Base-by-base conservation (phyloP, 305 asterid genomes). In the Fraxinus xanthoxyloides region DNA sequence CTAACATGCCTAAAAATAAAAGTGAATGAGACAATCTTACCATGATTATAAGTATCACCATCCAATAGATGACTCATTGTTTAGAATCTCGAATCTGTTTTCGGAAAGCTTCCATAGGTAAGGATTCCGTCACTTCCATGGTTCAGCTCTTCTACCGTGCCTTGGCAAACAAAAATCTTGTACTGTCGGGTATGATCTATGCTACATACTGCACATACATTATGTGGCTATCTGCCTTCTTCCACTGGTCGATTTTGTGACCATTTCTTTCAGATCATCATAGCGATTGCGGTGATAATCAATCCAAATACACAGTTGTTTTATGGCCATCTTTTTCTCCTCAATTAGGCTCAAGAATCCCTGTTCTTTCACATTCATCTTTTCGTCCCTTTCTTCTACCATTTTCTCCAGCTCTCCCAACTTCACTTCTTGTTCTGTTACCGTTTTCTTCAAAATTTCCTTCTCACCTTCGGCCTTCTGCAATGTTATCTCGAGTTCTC, bases 281-380 rank as follows among this genome's bases (percentile, higher is more conserved):
- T 90, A 91, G 2, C 97, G 92, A 74, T 79, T 85, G 1, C 90
- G 95, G 70, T 95, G 97, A 83, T 95, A 93, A 74, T 94, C 98
- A 17, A 93, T 92, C 92, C 89, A 85, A 1, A 91, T 82, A 84
- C 96, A 92, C 85, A 95, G 46, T 82, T 95, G 96, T 82, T 88
- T 89, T 85, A 95, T 95, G 15, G 93, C 99, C 83, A 94, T 97
- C 77, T 90, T 83, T 86, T 95, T 95, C 91, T 92, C 98, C 88
- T 89, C 93, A 65, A 87, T 79, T 4, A 89, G 83, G 72, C 85
- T 87, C 80, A 81, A 76, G 28, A 89, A 35, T 83, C 87, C 89
- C 51, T 84, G 81, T 15, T 89, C 92, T 79, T 82, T 87, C 54
- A 80, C 88, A 79, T 80, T 89, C 86, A 91, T 87, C 87, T 79